Evolutionary conservation across 345 rosid species (phyloP).

Genomic region (Punica granatum): DNA sequence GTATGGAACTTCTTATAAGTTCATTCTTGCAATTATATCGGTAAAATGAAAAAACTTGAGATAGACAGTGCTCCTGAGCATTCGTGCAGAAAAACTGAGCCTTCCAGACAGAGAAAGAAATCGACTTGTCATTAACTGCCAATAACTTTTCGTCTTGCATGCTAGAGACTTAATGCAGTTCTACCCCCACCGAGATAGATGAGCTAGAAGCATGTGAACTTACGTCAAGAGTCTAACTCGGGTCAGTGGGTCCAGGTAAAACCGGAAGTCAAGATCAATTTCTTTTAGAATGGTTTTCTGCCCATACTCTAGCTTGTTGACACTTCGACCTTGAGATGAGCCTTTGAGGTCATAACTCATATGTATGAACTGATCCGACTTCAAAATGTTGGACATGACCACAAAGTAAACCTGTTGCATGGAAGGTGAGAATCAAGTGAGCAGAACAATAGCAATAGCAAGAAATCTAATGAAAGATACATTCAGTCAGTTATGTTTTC

Average conservation of each 20-base stretch:
- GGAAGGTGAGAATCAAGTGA: neutral
- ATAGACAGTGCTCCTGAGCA: too few species aligned
- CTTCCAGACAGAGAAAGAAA: too few species aligned
- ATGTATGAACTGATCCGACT: slow-evolving; percentile 25
- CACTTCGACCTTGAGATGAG: slow-evolving; percentile 40
- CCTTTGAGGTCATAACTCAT: slow-evolving; percentile 53
- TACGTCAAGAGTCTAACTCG: slow-evolving; percentile 32
- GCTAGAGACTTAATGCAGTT: neutral
- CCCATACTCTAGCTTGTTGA: slow-evolving; percentile 22
- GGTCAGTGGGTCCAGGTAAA: slow-evolving; percentile 37
- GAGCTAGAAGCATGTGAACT: slow-evolving; percentile 13
- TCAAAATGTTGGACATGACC: slow-evolving; percentile 33
- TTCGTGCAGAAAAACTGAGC: too few species aligned
- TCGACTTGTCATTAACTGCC: too few species aligned
- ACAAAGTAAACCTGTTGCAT: slow-evolving; percentile 47
- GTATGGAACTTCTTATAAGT: too few species aligned
- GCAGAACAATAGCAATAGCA: neutral
- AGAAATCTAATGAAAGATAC: neutral
- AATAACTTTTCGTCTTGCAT: neutral
- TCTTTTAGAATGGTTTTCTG: slow-evolving; percentile 42
- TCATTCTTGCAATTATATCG: too few species aligned
- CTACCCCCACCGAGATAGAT: neutral
- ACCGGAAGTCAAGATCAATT: slow-evolving; percentile 39
- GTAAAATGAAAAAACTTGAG: too few species aligned
- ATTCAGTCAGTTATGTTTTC: neutral